Evolutionary conservation across 2,329 filamentous ascomycete species (phyloP), one percentile per base, ranked within the genome.

Genomic region (Chaetothyriales sp.): DNA sequence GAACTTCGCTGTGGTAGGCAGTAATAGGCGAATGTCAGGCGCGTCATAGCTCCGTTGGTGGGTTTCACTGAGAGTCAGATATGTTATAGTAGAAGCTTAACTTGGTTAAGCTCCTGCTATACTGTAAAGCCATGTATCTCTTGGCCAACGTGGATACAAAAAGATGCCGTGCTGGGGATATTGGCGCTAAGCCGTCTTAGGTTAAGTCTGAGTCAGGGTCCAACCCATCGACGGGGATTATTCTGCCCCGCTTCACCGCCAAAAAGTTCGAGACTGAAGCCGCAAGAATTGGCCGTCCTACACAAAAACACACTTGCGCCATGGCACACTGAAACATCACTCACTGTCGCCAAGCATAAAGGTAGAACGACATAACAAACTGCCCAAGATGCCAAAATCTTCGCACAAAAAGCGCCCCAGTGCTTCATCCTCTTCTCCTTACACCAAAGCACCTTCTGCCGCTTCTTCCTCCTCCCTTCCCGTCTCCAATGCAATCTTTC

Each of bases 401-500:
- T 72, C 72, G 55, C 65, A 68, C n/a, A 63, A 67, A 51, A 80
- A 79, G 70, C 76, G 76, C 66, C 71, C 75, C 59, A 65, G 68
- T 65, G 70, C 70, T 54, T 67, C 65, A 20, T 63, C 63, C 20
- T 62, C 60, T 28, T 55, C 54, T 43, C 68, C 69, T 8, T 71
- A 71, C 56, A 63, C 65, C 9, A 66, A 69, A 54, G 64, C 69
- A 40, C 64, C 69, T 49, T 78, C 79, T 66, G 64, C 72, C 19
- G 68, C 69, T 44, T 70, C 46, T 9, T 25, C 47, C 46, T 64
- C 69, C 51, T 79, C 79, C 66, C 64, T 25, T 25, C 22, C 71
- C 18, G 67, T 69, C 43, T 55, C 56, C 40, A 89, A 94, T 72
- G 89, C 86, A 62, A 87, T 95, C 69, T 97, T 97, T 80, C 94